Base-by-base conservation (phyloP, 225 moss, liverwort and hornwort genomes). In the Polytrichum commune region DNA sequence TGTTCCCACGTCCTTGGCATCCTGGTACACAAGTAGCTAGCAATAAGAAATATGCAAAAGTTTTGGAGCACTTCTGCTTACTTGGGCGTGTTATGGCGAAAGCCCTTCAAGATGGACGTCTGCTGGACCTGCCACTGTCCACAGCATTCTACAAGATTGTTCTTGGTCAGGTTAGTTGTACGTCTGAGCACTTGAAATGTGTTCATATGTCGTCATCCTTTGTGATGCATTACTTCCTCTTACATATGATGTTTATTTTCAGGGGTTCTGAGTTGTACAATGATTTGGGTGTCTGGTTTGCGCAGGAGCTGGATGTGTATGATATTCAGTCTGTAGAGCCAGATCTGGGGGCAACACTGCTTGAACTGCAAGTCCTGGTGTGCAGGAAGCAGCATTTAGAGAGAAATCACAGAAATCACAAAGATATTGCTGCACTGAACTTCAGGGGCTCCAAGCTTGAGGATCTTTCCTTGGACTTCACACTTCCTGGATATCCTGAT, bases 1-100 rank as follows among this genome's bases (percentile, higher is more conserved):
- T 98, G 76, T 98, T 98, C 67, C 98, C 98, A 38, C 83, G 93
- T 62, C 95, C 98, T 63, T 95, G 92, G 95, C 90, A 90, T 64
- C 77, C 85, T n/a, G 87, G 73, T 53, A 74, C 74, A 25, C 95
- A 91, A 33, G 54, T 60, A 4, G 77, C 74, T 60, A 79, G 70
- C 73, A 90, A 57, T 76, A 80, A 87, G 65, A 95, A 79, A 86
- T 85, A 91, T 60, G 82, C 73, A 53, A 91, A 89, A 76, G 89
- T 91, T 32, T 72, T 95, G 73, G 95, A 93, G 62, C 80, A 93
- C 69, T 98, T 98, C 57, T 90, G 98, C 63, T 75, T 98, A 22
- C 87, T 98, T 72, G 98, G 98, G 27, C 88, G 91, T 60, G 95
- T 93, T 53, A 90, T 95, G 87, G 93, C 91, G 19, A 98, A 98